Conservation (phyloP, 148 eudicot species). For the Vaccinium corymbosum region DNA sequence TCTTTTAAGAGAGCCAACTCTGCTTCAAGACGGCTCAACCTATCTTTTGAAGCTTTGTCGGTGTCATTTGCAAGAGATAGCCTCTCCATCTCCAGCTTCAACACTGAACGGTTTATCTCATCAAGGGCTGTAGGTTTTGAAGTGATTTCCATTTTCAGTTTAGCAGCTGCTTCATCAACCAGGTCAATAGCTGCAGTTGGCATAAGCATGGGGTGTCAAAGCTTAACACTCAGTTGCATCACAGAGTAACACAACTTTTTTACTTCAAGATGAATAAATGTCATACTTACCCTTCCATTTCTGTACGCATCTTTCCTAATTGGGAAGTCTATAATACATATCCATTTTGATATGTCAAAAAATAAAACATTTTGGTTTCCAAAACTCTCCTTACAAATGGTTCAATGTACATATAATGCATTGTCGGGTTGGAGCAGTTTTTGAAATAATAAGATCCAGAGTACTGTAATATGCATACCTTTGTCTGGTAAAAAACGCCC, state of each 20-base stretch:
- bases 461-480: conserved; percentile 40
- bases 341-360: neutral
- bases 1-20: conserved; percentile 72
- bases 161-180: conserved; percentile 95
- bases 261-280: neutral
- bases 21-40: conserved; percentile 80
- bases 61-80: conserved; percentile 87
- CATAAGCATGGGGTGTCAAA: neutral
- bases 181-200: conserved; percentile 66
- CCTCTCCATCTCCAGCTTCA: conserved; percentile 95
- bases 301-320: neutral
- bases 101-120: conserved; percentile 87
- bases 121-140: conserved; percentile 97
- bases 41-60: conserved; percentile 88
- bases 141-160: conserved; percentile 96
- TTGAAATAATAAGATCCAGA: neutral
- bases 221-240: neutral
- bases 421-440: neutral
- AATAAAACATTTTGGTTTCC: neutral
- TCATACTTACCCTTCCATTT: neutral
- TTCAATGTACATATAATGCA: neutral
- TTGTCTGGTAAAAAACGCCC: conserved; percentile 96
- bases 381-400: neutral
- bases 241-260: neutral
- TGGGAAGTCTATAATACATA: neutral